phyloP scores from a whole-genome alignment of 2,329 filamentous ascomycete genomes.

The Aspergillus pseudoglaucus region DNA sequence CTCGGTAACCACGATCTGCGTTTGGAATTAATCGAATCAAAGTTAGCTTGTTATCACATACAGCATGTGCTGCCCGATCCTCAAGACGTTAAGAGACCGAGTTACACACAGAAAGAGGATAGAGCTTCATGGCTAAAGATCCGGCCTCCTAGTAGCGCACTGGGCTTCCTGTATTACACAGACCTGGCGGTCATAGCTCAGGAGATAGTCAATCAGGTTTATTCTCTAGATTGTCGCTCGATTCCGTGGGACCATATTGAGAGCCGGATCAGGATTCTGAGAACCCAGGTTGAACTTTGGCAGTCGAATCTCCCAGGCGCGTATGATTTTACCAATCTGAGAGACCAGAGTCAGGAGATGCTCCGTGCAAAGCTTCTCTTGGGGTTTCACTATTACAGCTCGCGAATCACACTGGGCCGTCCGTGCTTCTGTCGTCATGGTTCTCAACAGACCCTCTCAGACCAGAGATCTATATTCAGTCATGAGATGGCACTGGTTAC shows the following conservation, averaged over 20 bases:
- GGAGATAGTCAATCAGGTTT: slow-evolving; percentile 37
- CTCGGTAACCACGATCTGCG: slow-evolving; percentile 24
- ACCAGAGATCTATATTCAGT: slow-evolving; percentile 26
- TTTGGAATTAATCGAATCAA: slow-evolving; percentile 25
- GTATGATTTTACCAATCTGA: slow-evolving; percentile 33
- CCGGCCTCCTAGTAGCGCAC: slow-evolving; percentile 26
- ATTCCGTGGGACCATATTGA: slow-evolving; percentile 37
- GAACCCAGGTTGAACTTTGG: slow-evolving; percentile 35
- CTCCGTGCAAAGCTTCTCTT: slow-evolving; percentile 35
- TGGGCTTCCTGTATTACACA: slow-evolving; percentile 35
- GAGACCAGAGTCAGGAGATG: slow-evolving; percentile 26
- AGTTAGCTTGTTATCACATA: slow-evolving; percentile 24
- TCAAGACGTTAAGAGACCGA: slow-evolving; percentile 19
- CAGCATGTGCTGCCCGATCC: slow-evolving; percentile 27
- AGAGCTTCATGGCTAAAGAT: slow-evolving; percentile 31
- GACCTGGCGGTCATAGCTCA: slow-evolving; percentile 35
- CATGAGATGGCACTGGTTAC: slow-evolving; percentile 34
- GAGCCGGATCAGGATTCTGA: slow-evolving; percentile 32
- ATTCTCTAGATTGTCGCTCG: slow-evolving; percentile 33
- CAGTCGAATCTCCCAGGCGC: slow-evolving; percentile 28
- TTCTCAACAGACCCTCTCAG: slow-evolving; percentile 23
- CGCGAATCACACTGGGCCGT: slow-evolving; percentile 38
- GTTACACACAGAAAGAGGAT: slow-evolving; percentile 14
- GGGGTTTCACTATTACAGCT: slow-evolving; percentile 40
- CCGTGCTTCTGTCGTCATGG: slow-evolving; percentile 43